These are phyloP conservation scores for Acanthochlamys bracteata DNA, from an alignment of 106 monocot species.

Conservation along the genomic window DNA sequence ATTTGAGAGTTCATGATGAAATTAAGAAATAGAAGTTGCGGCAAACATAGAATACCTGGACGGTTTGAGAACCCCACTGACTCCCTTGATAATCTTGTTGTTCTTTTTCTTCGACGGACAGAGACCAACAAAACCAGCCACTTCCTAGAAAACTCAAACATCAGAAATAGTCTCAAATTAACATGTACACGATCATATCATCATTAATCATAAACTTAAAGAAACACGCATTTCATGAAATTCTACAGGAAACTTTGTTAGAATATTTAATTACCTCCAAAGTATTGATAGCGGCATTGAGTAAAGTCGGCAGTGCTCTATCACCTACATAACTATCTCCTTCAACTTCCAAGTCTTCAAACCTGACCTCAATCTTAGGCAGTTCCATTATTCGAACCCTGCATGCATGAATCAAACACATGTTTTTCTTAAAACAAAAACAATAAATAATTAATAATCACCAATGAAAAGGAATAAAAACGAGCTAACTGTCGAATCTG, in stretches of 20 bases:
- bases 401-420: background rate
- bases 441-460: too few species aligned
- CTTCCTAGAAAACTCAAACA: slow-evolving; percentile 24
- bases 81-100: slow-evolving; percentile 49
- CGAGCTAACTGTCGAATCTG: too few species aligned
- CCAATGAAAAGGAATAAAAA: too few species aligned
- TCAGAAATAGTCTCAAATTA: background rate
- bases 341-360: slow-evolving; percentile 51
- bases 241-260: too few species aligned
- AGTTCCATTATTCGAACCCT: slow-evolving; percentile 66
- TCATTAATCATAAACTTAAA: too few species aligned
- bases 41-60: slow-evolving; percentile 61
- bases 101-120: slow-evolving; percentile 53
- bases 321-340: slow-evolving; percentile 35
- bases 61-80: slow-evolving; percentile 68
- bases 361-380: slow-evolving; percentile 73
- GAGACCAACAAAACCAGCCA: slow-evolving; percentile 33
- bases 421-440: too few species aligned
- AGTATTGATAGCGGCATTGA: slow-evolving; percentile 28
- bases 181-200: too few species aligned
- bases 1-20: too few species aligned
- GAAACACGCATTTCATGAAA: too few species aligned
- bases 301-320: slow-evolving; percentile 47
- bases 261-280: slow-evolving; percentile 31
- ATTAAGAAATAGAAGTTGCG: too few species aligned